phyloP scores from a whole-genome alignment of 2,329 filamentous ascomycete species.

The Xylariomycetidae sp. region DNA sequence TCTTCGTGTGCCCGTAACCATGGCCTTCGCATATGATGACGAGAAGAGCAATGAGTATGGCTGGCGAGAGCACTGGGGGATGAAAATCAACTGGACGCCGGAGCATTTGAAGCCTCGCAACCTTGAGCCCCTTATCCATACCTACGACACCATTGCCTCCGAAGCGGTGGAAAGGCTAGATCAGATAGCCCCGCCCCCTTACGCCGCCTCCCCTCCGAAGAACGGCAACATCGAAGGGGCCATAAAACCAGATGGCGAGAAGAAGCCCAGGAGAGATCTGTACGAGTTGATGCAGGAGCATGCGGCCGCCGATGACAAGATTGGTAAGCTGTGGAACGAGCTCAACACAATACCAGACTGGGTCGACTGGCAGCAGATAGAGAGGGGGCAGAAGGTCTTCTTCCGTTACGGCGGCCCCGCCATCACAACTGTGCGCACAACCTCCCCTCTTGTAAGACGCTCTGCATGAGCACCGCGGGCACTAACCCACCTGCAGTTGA shows the following conservation, averaged over 20 bases:
- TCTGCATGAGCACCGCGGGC: not conserved
- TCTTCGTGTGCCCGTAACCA: too few species aligned
- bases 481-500: slow-evolving; percentile 25
- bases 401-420: slow-evolving; percentile 68
- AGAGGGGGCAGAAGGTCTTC: slow-evolving; percentile 68
- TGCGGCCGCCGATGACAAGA: slow-evolving; percentile 46
- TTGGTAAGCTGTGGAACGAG: slow-evolving; percentile 56
- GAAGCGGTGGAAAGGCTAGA: slow-evolving; percentile 60
- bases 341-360: slow-evolving; percentile 63
- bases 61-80: slow-evolving; percentile 45
- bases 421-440: slow-evolving; percentile 46
- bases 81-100: slow-evolving; percentile 63
- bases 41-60: not conserved
- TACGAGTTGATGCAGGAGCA: slow-evolving; percentile 58
- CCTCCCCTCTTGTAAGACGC: not conserved
- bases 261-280: slow-evolving; percentile 45
- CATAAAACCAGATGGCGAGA: slow-evolving; percentile 19
- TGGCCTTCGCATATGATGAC: not conserved
- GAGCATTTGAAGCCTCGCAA: slow-evolving; percentile 57
- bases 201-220: slow-evolving; percentile 1
- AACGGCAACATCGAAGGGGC: slow-evolving; percentile 7
- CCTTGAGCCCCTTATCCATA: slow-evolving; percentile 52
- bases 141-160: slow-evolving; percentile 64
- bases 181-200: slow-evolving; percentile 45
- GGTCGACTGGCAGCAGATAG: slow-evolving; percentile 74